Conservation (phyloP, 768 basidiomycete genomes). For the Rubroboletus satanas region DNA sequence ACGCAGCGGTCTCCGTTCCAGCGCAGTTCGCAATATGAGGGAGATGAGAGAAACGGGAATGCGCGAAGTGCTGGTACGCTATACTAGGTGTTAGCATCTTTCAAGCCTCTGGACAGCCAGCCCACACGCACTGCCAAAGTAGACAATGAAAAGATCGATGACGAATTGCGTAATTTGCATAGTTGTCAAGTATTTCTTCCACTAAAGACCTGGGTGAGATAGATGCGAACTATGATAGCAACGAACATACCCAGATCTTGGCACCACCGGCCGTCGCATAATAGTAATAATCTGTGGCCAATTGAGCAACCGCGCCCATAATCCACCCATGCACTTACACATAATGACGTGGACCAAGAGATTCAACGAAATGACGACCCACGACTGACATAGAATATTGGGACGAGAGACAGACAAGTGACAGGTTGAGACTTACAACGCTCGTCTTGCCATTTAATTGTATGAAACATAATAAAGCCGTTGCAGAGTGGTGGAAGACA, state of each 20-base stretch:
- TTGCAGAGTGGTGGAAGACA: slow-evolving; percentile 99
- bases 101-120: neutral
- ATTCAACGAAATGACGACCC: slow-evolving; percentile 92
- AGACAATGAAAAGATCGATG: slow-evolving; percentile 85
- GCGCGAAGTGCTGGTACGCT: slow-evolving; percentile 82
- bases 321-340: slow-evolving; percentile 58
- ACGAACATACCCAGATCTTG: slow-evolving; percentile 79
- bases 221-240: neutral
- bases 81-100: slow-evolving; percentile 4
- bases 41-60: slow-evolving; percentile 54
- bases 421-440: slow-evolving; percentile 55
- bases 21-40: slow-evolving; percentile 82
- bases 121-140: slow-evolving; percentile 83
- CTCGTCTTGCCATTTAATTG: slow-evolving; percentile 94
- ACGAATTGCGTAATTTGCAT: slow-evolving; percentile 98
- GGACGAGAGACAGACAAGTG: neutral
- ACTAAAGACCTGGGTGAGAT: slow-evolving; percentile 44
- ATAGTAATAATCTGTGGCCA: slow-evolving; percentile 88
- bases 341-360: slow-evolving; percentile 93
- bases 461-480: slow-evolving; percentile 89
- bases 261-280: slow-evolving; percentile 96
- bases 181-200: slow-evolving; percentile 97
- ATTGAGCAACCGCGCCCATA: neutral
- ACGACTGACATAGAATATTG: slow-evolving; percentile 58
- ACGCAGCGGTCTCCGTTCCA: slow-evolving; percentile 82